Base-by-base conservation (phyloP, 2,329 filamentous ascomycete genomes). In the Celoporthe dispersa region DNA sequence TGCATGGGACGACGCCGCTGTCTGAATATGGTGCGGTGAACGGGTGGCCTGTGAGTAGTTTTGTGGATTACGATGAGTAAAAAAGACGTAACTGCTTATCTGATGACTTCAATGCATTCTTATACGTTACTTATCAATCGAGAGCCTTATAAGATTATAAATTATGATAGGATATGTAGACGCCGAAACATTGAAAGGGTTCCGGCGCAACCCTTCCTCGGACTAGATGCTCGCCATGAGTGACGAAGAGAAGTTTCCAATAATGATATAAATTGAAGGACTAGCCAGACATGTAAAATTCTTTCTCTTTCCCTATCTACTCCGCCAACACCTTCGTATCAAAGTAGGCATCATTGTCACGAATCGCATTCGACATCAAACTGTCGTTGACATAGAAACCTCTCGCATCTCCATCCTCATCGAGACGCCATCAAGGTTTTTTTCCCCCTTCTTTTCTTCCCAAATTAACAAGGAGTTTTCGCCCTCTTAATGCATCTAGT, bases 1-100 rank as follows among this genome's bases (percentile, higher is more conserved):
- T 81, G 67, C 77, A 78, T 25, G 81, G 80, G 2, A 81, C 80
- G 2, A 80, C 81, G 7, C 74, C 74, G 4, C 64, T 76, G 0
- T 73, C 77, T 7, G 75, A 80, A 66, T 82, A 79, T 66, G 76
- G 73, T 48, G 72, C 77, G 5, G 59, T 71, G 55, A 81, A 82
- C 60, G 80, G 81, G 1, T 82, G 80, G 81, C 74, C 78, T 4
- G 75, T 73, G 1, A 81, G 78, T 71, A 81, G 80, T 66, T 79
- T 81, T 68, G 39, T 71, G 22, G 44, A 71, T 44, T 67, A 69
- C 66, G 69, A 73, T 71, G 60, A 63, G n/a, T 63, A 63, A 44
- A 1, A 14, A 7, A 3, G 33, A 35, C 37, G 4, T 39, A 37
- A 16, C 8, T 11, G 6, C 22, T 12, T 37, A n/a, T 1, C 9